phyloP scores from a whole-genome alignment of 1,284 basidiomycete genomes.

The Cutaneotrichosporon sp. region DNA sequence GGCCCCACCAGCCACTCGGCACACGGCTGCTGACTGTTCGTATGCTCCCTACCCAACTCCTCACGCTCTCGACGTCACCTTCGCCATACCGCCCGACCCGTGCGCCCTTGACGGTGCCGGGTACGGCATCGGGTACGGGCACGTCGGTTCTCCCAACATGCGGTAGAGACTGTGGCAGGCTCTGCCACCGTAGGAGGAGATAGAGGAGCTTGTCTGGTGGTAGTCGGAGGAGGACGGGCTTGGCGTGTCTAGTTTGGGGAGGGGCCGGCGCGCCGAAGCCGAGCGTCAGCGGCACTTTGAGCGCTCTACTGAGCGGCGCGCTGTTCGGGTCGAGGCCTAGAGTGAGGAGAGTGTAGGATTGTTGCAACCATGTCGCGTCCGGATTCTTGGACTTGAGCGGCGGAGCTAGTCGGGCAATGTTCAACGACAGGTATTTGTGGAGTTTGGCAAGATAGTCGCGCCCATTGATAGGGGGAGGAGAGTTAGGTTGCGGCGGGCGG shows the following conservation, averaged over 20 bases:
- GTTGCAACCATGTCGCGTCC: conserved; percentile 36
- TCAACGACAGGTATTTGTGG: conserved; percentile 47
- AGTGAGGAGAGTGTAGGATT: conserved; percentile 50
- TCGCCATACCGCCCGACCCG: conserved; percentile 27
- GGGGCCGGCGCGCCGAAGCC: conserved; percentile 41
- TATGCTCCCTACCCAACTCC: conserved; percentile 53
- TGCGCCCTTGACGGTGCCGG: conserved; percentile 37
- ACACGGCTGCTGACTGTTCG: conserved; percentile 35
- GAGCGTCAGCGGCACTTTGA: conserved; percentile 48
- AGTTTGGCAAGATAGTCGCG: conserved; percentile 45
- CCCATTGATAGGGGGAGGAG: conserved; percentile 33
- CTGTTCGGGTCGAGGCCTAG: conserved; percentile 50
- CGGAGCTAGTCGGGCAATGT: conserved; percentile 45
- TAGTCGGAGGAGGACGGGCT: conserved; percentile 46
- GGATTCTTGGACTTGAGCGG: conserved; percentile 16
- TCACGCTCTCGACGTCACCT: conserved; percentile 50
- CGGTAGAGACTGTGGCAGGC: conserved; percentile 36
- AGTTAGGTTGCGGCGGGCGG: conserved; percentile 2
- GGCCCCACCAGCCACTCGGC: conserved; percentile 40
- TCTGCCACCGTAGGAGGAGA: conserved; percentile 50
- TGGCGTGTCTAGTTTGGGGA: conserved; percentile 7
- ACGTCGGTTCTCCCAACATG: conserved; percentile 50
- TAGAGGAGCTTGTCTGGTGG: conserved; percentile 52
- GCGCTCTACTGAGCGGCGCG: conserved; percentile 38
- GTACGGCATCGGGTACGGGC: conserved; percentile 43